These are phyloP conservation scores for Fomes fomentarius DNA, from an alignment of 1,284 basidiomycete species.

Conservation along the genomic window DNA sequence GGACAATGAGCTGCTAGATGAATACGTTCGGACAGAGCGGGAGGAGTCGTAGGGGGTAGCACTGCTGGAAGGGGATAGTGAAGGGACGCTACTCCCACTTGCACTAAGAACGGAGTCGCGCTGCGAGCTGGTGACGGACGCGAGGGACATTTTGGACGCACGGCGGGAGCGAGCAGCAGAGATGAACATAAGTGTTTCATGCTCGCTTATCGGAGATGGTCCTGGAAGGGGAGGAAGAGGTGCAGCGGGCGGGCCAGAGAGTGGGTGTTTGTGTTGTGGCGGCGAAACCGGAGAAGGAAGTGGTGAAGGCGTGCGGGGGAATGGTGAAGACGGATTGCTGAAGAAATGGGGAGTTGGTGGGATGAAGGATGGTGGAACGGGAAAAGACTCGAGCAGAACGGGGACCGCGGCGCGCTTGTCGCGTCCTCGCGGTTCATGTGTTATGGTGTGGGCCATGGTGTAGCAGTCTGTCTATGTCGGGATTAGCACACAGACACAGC, in stretches of 20 bases:
- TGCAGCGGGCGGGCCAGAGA: slow-evolving; percentile 46
- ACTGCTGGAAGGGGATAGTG: slow-evolving; percentile 24
- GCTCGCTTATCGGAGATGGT: slow-evolving; percentile 49
- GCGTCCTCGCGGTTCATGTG: slow-evolving; percentile 25
- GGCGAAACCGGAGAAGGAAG: slow-evolving; percentile 17
- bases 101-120: slow-evolving; percentile 34
- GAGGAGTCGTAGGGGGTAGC: slow-evolving; percentile 28
- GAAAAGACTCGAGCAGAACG: slow-evolving; percentile 52
- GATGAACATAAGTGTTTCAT: slow-evolving; percentile 48
- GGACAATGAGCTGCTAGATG: slow-evolving; percentile 34
- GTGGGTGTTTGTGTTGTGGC: slow-evolving; percentile 40
- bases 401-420: slow-evolving; percentile 36
- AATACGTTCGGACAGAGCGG: slow-evolving; percentile 34
- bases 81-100: slow-evolving; percentile 26
- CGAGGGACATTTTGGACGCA: slow-evolving; percentile 37
- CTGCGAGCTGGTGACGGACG: slow-evolving; percentile 33
- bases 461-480: slow-evolving; percentile 4
- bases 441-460: slow-evolving; percentile 27
- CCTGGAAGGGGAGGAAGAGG: slow-evolving; percentile 57
- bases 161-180: slow-evolving; percentile 39
- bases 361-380: slow-evolving; percentile 53
- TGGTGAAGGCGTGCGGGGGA: slow-evolving; percentile 21
- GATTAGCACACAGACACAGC: not conserved
- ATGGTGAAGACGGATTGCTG: slow-evolving; percentile 9
- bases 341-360: slow-evolving; percentile 39